Base-by-base conservation (phyloP, 148 eudicot species). In the Amaranthus hypochondriacus region DNA sequence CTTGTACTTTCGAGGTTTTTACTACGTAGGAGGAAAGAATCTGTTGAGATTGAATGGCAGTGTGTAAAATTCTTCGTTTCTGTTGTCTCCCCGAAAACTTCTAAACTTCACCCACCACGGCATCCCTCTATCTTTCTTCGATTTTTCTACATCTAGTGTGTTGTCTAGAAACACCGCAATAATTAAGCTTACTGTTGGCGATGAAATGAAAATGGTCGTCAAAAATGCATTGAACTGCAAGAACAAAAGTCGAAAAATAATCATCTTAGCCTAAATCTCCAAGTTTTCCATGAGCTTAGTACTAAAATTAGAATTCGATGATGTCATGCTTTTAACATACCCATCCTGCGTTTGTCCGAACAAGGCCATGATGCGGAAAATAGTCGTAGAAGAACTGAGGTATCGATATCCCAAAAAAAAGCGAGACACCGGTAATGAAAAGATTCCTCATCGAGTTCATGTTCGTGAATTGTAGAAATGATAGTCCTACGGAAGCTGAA, bases 31-130 rank as follows among this genome's bases (percentile, higher is more conserved):
- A 61, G 99, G 99, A 73, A 95, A 95, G 89, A 90, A 95, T 80
- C 97, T 87, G 89, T 95, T 95, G 74, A 95, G 93, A 76, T 95
- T 95, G 79, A 95, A 95, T 2, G 99, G 99, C 66, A 95, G 76
- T 3, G 99, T 92, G 84, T 95, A 95, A 88, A 95, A 95, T 71
- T 95, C 99, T 81, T 95, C 99, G 51, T 95, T 95, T 61, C 99
- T 72, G 78, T 89, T 95, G 43, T 95, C 99, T 62, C 99, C 99
- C 77, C 96, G 78, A 57, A 96, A 96, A 56, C 92, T 90, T 82
- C 99, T 82, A 82, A 96, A 96, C 85, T 96, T 96, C 10, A 88
- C 95, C 99, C 99, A 96, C 99, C 99, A 96, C 2, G 99, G 99
- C 99, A 96, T 96, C 21, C 99, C 99, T 49, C 97, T 77, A 62